These are phyloP conservation scores for Phytophthora tentaculata DNA, from an alignment of 352 stramenopile species.

Conservation along the genomic window DNA sequence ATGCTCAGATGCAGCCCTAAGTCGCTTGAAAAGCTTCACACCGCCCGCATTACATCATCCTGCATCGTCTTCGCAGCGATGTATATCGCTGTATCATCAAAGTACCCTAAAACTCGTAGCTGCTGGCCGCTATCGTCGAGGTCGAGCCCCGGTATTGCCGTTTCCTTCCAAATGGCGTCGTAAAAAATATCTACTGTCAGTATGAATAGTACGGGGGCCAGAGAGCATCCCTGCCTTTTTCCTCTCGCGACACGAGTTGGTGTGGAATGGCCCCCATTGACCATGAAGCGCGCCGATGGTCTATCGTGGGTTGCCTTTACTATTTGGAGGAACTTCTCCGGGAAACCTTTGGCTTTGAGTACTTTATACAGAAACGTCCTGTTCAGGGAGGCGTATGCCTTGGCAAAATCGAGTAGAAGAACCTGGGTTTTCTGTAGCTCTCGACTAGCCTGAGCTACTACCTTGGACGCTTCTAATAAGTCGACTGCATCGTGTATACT, in stretches of 20 bases:
- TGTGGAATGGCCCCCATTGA: background rate
- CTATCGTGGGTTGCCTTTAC: background rate
- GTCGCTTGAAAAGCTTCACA: background rate
- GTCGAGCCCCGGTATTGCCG: no score
- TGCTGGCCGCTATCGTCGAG: no score
- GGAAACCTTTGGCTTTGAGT: background rate
- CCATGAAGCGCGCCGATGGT: slow-evolving; percentile 3
- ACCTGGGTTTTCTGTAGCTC: no score
- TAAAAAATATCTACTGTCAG: slow-evolving; percentile 2
- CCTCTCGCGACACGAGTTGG: background rate
- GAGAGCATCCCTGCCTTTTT: slow-evolving; percentile 7
- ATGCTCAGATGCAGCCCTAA: background rate
- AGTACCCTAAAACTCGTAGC: no score
- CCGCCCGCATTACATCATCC: background rate
- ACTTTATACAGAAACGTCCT: slow-evolving; percentile 1
- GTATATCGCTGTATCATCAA: slow-evolving; percentile 10
- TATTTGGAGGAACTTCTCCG: background rate
- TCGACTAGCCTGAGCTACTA: no score
- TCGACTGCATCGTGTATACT: slow-evolving; percentile 13
- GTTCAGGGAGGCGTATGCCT: slow-evolving; percentile 15
- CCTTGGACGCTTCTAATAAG: slow-evolving; percentile 1
- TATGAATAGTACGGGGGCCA: slow-evolving; percentile 6
- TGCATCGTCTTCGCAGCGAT: background rate
- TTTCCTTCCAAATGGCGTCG: background rate
- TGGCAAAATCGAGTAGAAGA: no score